A percentile compares a stretch with the other conserved stretches of the same genome.
Conservation (phyloP, 306 rosid species). For the Vachellia collinsii region DNA sequence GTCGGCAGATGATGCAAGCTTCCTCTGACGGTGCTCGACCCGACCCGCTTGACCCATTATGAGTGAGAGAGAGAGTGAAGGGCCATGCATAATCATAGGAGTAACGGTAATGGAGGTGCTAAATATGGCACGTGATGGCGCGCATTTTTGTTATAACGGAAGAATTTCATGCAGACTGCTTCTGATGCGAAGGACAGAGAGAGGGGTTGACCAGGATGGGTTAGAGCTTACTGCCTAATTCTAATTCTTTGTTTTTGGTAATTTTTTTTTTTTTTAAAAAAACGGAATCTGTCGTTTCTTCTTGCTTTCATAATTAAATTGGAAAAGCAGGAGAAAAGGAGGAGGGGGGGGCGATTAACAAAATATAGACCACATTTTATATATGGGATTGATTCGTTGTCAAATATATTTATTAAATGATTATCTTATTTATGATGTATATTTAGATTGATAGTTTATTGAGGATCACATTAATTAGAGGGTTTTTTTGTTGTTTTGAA, state of each 20-base stretch:
- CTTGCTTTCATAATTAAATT: not conserved
- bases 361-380: not conserved
- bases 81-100: not conserved
- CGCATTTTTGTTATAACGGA: not conserved
- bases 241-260: not conserved
- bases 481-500: not conserved
- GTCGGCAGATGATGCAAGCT: slow-evolving; percentile 46
- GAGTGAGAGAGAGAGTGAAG: not conserved
- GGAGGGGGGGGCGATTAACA: not conserved
- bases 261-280: not conserved
- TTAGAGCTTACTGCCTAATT: not conserved
- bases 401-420: not conserved
- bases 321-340: not conserved
- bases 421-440: not conserved
- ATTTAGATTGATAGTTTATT: not conserved
- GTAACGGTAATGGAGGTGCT: not conserved
- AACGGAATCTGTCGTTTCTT: not conserved
- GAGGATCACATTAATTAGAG: not conserved
- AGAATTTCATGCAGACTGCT: not conserved
- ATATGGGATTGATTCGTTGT: not conserved
- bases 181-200: not conserved
- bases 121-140: not conserved
- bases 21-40: slow-evolving; percentile 28
- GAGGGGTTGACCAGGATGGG: not conserved
- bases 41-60: not conserved